A percentile compares a stretch with the other conserved stretches of the same genome.
Evolutionary conservation across 805 yeast species (phyloP).

Genomic region (Blastobotrys attinorum): DNA sequence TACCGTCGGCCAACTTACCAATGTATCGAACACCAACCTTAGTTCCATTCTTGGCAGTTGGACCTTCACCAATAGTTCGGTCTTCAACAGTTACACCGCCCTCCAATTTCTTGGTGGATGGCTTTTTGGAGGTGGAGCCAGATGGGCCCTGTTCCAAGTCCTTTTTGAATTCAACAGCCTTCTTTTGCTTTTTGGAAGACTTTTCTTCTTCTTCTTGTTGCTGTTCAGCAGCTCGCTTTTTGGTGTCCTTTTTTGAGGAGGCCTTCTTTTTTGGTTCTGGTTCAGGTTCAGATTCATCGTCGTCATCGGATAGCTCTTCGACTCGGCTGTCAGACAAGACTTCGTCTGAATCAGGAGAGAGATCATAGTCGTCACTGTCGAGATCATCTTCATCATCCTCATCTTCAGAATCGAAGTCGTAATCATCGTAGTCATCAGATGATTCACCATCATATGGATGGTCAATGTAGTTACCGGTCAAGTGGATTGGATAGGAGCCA

Average conservation of each 20-base stretch:
- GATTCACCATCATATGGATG: conserved; percentile 80
- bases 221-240: conserved; percentile 32
- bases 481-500: conserved; percentile 89
- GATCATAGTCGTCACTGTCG: conserved; percentile 29
- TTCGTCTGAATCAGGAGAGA: conserved; percentile 29
- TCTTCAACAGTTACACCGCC: conserved; percentile 95
- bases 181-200: conserved; percentile 27
- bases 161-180: conserved; percentile 73
- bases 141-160: conserved; percentile 94
- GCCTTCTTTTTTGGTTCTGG: conserved; percentile 33
- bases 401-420: conserved; percentile 34
- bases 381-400: conserved; percentile 27
- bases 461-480: conserved; percentile 92
- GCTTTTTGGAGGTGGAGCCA: conserved; percentile 25
- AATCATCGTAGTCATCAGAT: conserved; percentile 44
- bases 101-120: conserved; percentile 63
- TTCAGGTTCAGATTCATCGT: conserved; percentile 57
- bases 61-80: conserved; percentile 82
- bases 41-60: conserved; percentile 78
- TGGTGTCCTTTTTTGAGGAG: conserved; percentile 33
- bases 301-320: conserved; percentile 46
- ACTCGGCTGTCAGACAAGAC: conserved; percentile 17
- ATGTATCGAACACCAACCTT: conserved; percentile 95
- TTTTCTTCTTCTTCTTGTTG: conserved; percentile 18
- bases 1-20: conserved; percentile 95